These are phyloP conservation scores for Tolypocladium album DNA, from an alignment of 2,329 filamentous ascomycete species.

Conservation along the genomic window DNA sequence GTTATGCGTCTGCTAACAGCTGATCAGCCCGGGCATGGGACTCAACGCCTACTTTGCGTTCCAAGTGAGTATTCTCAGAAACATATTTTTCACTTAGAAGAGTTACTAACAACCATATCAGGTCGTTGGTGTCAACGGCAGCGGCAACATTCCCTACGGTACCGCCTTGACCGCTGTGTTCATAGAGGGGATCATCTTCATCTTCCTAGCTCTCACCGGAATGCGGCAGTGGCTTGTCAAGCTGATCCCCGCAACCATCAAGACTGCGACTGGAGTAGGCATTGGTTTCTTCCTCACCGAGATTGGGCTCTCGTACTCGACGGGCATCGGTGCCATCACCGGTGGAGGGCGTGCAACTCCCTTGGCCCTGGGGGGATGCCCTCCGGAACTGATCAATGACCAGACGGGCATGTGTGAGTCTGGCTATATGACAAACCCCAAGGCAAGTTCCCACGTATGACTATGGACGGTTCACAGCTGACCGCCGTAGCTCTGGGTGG, in stretches of 20 bases:
- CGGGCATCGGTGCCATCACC: conserved; percentile 74
- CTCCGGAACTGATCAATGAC: conserved; percentile 37
- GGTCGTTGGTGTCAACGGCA: conserved; percentile 50
- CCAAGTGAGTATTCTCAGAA: conserved; percentile 30
- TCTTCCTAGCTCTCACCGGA: conserved; percentile 53
- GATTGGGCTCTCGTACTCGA: conserved; percentile 62
- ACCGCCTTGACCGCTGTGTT: conserved; percentile 55
- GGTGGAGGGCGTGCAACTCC: conserved; percentile 56
- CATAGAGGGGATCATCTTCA: conserved; percentile 53
- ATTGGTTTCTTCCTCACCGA: conserved; percentile 55
- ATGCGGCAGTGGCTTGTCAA: conserved; percentile 65
- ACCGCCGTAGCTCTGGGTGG: conserved; percentile 61
- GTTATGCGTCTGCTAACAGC: conserved; percentile 3
- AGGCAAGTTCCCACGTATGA: conserved; percentile 30
- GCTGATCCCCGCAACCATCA: conserved; percentile 53
- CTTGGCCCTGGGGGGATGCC: conserved; percentile 66
- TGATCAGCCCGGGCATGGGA: conserved; percentile 50
- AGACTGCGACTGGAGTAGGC: conserved; percentile 54
- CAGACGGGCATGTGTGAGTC: conserved; percentile 38
- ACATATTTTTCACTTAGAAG: not conserved
- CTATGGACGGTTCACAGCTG: not conserved
- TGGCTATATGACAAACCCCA: conserved; percentile 67
- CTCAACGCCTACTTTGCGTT: conserved; percentile 59
- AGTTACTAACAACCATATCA: not conserved
- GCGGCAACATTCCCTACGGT: conserved; percentile 44